phyloP scores from a whole-genome alignment of 139 green algal genomes.

The Spirogloea muscicola region DNA sequence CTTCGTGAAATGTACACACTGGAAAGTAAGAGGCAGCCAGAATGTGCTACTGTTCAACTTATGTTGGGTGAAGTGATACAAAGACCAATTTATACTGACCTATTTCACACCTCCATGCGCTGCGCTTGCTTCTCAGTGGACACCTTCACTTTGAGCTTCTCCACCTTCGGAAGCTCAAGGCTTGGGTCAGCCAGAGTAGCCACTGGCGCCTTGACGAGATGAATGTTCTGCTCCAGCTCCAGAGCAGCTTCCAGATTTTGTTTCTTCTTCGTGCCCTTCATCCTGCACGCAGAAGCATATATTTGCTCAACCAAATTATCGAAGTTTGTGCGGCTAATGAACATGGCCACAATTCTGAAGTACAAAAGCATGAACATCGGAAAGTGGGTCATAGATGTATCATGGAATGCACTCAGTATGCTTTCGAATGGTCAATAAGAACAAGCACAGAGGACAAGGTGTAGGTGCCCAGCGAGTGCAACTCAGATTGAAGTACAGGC shows the following conservation, averaged over 20 bases:
- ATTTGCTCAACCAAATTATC: not conserved
- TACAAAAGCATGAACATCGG: not conserved
- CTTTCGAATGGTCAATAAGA: not conserved
- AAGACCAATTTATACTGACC: too few relatives aligned
- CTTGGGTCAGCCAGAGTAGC: constrained; percentile 13
- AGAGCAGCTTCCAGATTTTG: constrained; percentile 55
- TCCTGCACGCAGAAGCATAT: constrained; percentile 30
- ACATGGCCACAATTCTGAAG: not conserved
- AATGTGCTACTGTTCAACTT: too few relatives aligned
- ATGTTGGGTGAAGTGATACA: too few relatives aligned
- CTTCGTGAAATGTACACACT: too few relatives aligned
- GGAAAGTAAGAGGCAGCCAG: too few relatives aligned
- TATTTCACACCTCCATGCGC: too few relatives aligned
- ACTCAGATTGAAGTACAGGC: not conserved
- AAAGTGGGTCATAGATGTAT: not conserved
- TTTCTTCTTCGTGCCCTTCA: constrained; percentile 59
- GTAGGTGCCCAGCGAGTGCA: not conserved
- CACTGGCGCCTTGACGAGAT: constrained; percentile 48
- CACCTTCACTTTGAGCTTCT: constrained; percentile 28
- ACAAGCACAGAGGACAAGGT: not conserved
- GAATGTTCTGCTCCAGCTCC: constrained; percentile 85
- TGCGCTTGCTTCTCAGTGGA: not conserved
- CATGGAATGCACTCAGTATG: not conserved
- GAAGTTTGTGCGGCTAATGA: not conserved
- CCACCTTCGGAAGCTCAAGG: constrained; percentile 27